A percentile compares a stretch with the other conserved stretches of the same genome.
Evolutionary conservation across 768 basidiomycete genomes (phyloP).

Genomic region (Serendipita sp.): DNA sequence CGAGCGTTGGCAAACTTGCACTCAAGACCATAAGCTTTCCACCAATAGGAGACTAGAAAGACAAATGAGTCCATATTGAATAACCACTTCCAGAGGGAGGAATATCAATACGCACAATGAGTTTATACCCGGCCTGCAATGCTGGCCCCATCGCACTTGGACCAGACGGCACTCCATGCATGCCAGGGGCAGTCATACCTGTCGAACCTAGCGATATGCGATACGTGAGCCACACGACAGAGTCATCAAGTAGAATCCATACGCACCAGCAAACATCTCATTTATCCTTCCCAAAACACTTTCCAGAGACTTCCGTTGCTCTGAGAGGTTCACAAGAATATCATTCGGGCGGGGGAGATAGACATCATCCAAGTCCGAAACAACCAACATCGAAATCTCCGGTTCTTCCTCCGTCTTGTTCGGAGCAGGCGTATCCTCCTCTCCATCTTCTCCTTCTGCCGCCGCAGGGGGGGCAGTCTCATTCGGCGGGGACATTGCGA

Average conservation of each 20-base stretch:
- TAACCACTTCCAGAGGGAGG: not conserved
- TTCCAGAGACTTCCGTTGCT: slow-evolving; percentile 68
- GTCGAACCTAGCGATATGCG: not conserved
- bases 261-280: slow-evolving; percentile 59
- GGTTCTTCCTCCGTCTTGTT: not conserved
- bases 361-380: slow-evolving; percentile 92
- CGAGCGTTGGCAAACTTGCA: slow-evolving; percentile 71
- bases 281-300: slow-evolving; percentile 65
- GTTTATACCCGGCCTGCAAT: slow-evolving; percentile 86
- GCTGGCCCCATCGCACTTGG: slow-evolving; percentile 93
- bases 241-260: not conserved
- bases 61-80: slow-evolving; percentile 2
- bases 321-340: slow-evolving; percentile 85
- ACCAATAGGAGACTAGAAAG: slow-evolving; percentile 64
- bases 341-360: slow-evolving; percentile 96
- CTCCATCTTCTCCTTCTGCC: not conserved
- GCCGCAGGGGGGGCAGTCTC: not conserved
- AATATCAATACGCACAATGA: slow-evolving; percentile 45
- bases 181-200: not conserved
- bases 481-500: slow-evolving; percentile 47
- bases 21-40: slow-evolving; percentile 86
- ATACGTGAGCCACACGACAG: not conserved
- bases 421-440: not conserved
- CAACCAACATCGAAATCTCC: slow-evolving; percentile 91
- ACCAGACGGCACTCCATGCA: not conserved